These are phyloP conservation scores for Phytophthora pistaciae DNA, from an alignment of 352 stramenopile species.

Conservation along the genomic window DNA sequence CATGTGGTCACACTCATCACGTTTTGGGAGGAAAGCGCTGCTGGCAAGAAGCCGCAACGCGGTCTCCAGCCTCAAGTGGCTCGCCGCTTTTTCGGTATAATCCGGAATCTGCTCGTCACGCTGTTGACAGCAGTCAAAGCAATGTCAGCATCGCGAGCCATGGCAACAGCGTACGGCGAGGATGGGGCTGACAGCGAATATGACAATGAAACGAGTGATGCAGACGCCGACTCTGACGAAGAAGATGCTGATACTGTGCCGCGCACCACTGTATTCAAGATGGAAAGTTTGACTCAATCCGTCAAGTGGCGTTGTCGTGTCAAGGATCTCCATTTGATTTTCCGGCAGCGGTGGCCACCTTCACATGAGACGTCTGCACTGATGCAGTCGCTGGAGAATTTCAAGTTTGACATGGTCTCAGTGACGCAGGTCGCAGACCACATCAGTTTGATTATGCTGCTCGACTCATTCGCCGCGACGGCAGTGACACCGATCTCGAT, in stretches of 20 bases:
- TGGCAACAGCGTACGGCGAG: conserved; percentile 10
- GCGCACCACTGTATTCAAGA: conserved; percentile 36
- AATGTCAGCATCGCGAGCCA: conserved; percentile 11
- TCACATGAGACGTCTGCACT: conserved; percentile 56
- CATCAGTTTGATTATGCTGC: conserved; percentile 77
- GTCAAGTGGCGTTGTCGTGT: conserved; percentile 60
- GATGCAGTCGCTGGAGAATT: conserved; percentile 52
- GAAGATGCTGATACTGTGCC: conserved; percentile 34
- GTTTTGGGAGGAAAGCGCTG: conserved; percentile 86
- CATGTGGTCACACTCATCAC: conserved; percentile 84
- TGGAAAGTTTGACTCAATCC: conserved; percentile 54
- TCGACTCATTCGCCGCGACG: conserved; percentile 84
- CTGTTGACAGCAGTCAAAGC: conserved; percentile 47
- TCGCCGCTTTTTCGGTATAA: conserved; percentile 82
- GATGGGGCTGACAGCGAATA: conserved; percentile 33
- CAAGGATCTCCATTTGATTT: conserved; percentile 55
- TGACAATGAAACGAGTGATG: conserved; percentile 42
- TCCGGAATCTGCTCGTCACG: conserved; percentile 64
- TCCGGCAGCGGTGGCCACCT: conserved; percentile 67
- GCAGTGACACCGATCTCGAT: conserved; percentile 77
- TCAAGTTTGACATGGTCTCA: conserved; percentile 52
- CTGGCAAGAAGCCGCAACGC: conserved; percentile 68
- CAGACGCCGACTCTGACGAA: conserved; percentile 35
- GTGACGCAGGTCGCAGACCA: conserved; percentile 61
- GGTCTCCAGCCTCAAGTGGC: conserved; percentile 82